phyloP scores from a whole-genome alignment of 2,329 filamentous ascomycete species.

The Neodidymelliopsis sp. region DNA sequence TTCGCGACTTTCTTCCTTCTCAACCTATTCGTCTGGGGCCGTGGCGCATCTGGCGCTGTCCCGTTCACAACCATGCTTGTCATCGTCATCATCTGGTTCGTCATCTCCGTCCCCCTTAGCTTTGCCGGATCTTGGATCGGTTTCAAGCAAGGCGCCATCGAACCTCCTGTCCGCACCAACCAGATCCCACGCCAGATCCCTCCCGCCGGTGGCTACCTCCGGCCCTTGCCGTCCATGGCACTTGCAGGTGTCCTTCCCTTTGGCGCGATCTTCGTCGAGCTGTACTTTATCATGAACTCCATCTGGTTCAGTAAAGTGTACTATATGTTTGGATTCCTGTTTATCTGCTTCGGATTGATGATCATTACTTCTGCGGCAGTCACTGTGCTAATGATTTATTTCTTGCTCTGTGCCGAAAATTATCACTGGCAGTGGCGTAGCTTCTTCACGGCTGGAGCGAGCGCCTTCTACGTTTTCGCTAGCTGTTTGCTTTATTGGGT shows the following conservation, averaged over 20 bases:
- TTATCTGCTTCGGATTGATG: constrained; percentile 97
- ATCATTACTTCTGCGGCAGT: constrained; percentile 92
- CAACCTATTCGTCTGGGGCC: constrained; percentile 95
- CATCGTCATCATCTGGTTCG: constrained; percentile 92
- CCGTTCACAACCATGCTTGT: constrained; percentile 97
- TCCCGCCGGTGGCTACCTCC: constrained; percentile 80
- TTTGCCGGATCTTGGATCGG: constrained; percentile 91
- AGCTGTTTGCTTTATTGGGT: constrained; percentile 92
- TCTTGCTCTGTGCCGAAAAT: constrained; percentile 93
- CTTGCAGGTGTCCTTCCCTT: constrained; percentile 93
- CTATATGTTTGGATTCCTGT: constrained; percentile 99
- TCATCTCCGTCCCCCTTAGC: constrained; percentile 92
- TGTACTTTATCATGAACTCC: constrained; percentile 99
- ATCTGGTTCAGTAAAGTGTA: constrained; percentile 99
- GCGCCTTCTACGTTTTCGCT: constrained; percentile 87
- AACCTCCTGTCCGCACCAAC: constrained; percentile 90
- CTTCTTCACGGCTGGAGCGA: constrained; percentile 90
- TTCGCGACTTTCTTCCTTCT: constrained; percentile 91
- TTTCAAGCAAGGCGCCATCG: constrained; percentile 74
- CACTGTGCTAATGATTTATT: constrained; percentile 94
- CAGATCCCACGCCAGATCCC: constrained; percentile 98
- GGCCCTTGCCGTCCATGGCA: constrained; percentile 86
- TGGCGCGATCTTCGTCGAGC: constrained; percentile 95
- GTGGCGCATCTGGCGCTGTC: constrained; percentile 89
- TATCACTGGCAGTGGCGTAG: constrained; percentile 99